Evolutionary conservation across 2,329 filamentous ascomycete genomes (phyloP).

Genomic region (Fusarium sp.): DNA sequence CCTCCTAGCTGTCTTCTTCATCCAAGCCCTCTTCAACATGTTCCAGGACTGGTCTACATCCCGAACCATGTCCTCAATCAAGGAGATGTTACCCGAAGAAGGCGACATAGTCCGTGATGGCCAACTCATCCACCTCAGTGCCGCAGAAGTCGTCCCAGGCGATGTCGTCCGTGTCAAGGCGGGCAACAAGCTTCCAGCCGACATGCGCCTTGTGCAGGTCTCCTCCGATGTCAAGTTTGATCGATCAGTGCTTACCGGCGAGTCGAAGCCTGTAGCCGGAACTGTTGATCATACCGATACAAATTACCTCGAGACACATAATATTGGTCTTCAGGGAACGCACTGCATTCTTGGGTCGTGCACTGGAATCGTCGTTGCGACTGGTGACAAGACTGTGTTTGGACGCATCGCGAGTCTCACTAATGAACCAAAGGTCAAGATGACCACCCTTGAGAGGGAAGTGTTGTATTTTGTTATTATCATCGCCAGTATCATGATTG

Average conservation of each 20-base stretch:
- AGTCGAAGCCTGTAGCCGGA: conserved; percentile 13
- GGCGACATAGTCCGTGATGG: conserved; percentile 10
- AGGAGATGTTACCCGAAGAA: conserved; percentile 10
- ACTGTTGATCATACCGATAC: conserved; percentile 10
- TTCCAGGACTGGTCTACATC: conserved; percentile 25
- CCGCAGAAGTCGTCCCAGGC: conserved; percentile 5
- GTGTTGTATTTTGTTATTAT: conserved; percentile 82
- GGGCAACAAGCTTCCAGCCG: conserved; percentile 11
- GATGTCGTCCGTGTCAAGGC: conserved; percentile 12
- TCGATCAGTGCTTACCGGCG: conserved; percentile 6
- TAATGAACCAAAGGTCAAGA: conserved; percentile 73
- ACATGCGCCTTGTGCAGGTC: conserved; percentile 4
- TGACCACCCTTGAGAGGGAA: conserved; percentile 79
- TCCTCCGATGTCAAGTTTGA: conserved; percentile 16
- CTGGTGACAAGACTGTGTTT: conserved; percentile 79
- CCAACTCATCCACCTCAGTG: background rate
- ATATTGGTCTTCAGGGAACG: conserved; percentile 83
- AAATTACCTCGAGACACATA: conserved; percentile 69
- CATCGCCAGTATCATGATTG: conserved; percentile 74
- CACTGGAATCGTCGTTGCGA: conserved; percentile 76
- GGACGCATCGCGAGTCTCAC: conserved; percentile 80
- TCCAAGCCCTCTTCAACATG: conserved; percentile 17
- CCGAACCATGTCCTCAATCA: conserved; percentile 22
- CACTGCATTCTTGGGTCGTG: conserved; percentile 78
- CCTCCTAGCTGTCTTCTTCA: background rate